These are phyloP conservation scores for Colletotrichum sp. DNA, from an alignment of 2,329 filamentous ascomycete genomes.

Conservation along the genomic window DNA sequence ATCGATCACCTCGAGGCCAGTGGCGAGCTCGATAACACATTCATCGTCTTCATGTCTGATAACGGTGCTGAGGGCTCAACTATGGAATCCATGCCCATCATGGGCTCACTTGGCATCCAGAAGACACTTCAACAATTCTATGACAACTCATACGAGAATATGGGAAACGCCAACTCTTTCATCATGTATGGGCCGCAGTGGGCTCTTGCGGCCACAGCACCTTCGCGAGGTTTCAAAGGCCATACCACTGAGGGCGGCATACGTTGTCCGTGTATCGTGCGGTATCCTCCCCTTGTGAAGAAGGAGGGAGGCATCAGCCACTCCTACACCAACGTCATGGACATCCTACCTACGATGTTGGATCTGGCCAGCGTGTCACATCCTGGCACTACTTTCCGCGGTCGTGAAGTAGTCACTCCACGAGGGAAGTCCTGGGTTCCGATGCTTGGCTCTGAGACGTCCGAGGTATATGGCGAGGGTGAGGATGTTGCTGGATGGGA, in stretches of 20 bases:
- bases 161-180: neutral
- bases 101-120: conserved; percentile 48
- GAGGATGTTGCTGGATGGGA: neutral
- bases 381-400: neutral
- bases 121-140: conserved; percentile 51
- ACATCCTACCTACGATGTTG: conserved; percentile 50
- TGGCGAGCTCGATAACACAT: conserved; percentile 56
- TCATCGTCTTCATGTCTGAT: conserved; percentile 59
- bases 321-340: conserved; percentile 46
- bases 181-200: neutral
- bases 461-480: neutral
- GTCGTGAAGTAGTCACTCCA: neutral
- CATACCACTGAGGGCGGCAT: neutral
- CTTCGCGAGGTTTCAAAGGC: neutral
- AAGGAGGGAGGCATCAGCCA: neutral
- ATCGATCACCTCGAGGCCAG: conserved; percentile 52
- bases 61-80: conserved; percentile 40
- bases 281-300: neutral
- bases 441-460: neutral
- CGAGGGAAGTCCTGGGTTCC: neutral
- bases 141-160: neutral
- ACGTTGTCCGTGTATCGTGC: neutral
- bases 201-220: neutral
- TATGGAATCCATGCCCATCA: neutral
- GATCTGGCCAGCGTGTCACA: conserved; percentile 50